These are phyloP conservation scores for Boeremia exigua DNA, from an alignment of 2,329 filamentous ascomycete genomes.

Conservation along the genomic window DNA sequence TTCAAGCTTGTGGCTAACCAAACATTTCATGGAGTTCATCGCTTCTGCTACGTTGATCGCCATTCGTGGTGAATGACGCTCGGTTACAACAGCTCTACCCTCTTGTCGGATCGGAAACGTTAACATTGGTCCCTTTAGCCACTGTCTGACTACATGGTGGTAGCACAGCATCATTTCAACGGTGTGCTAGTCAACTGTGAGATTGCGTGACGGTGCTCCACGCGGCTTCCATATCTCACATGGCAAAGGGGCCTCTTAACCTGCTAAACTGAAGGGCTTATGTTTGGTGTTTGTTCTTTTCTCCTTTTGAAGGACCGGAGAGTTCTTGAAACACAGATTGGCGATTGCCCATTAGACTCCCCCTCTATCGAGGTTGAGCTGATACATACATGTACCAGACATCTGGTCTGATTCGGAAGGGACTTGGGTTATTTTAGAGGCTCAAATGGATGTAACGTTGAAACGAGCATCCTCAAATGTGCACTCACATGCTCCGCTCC, in stretches of 20 bases:
- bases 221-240: background rate
- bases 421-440: too few species aligned
- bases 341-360: too few species aligned
- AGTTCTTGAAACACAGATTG: too few species aligned
- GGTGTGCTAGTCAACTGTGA: background rate
- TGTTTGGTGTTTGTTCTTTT: too few species aligned
- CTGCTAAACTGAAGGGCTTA: background rate
- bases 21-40: background rate
- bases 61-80: background rate
- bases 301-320: too few species aligned
- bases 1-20: background rate
- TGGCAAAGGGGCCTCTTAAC: background rate
- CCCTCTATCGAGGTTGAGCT: too few species aligned
- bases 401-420: too few species aligned
- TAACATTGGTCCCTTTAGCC: background rate
- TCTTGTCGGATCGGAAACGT: background rate
- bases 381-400: too few species aligned
- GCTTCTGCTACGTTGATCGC: background rate
- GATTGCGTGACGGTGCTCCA: background rate
- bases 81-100: background rate
- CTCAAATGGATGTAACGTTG: too few species aligned
- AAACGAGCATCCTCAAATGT: too few species aligned
- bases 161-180: conserved; percentile 1
- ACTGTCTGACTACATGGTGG: background rate
- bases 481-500: too few species aligned